Evolutionary conservation across 176 grass and related monocot species (phyloP), one percentile per base, ranked within the genome.

Genomic region (Musa schizocarpa): DNA sequence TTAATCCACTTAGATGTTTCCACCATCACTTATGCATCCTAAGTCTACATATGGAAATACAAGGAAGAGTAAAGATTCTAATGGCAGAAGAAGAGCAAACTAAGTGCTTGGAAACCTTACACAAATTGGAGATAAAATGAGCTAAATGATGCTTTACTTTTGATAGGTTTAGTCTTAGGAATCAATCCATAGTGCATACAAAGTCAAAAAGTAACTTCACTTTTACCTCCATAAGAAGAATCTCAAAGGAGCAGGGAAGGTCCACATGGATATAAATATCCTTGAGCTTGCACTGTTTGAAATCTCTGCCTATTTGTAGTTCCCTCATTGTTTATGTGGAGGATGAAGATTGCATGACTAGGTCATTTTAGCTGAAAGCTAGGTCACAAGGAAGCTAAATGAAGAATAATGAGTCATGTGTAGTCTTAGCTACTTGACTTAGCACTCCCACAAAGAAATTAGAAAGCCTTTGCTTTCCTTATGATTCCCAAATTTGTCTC

Each of bases 161-260:
- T 43, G 34, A 43, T 43, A 43, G 34, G 34, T 43, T 43, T 43
- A 43, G 34, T 43, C 34, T 43, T 43, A 43, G 34, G 34, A 43
- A 43, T 43, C 34, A 43, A 43, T 43, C 34, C 34, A 43, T 43
- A 21, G 57, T 17, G 57, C 57, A 61, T 61, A 8, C 17, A 20
- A 61, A n/a, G 57, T 61, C 57, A 61, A 61, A 61, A 61, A 61
- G 57, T 61, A 61, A 61, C 57, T n/a, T 19, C 57, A n/a, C 57
- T 61, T 61, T 61, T 61, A 61, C 16, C 57, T 7, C 14, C 57
- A 61, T 3, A 20, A 61, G 16, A 61, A 61, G 57, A 6, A n/a
- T n/a, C 57, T 19, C 57, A n/a, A n/a, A 61, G n/a, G 3, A 43
- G 34, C 34, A 43, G 19, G n/a, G 57, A 17, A 61, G 57, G 8